These are phyloP conservation scores for Neocallimastix lanati DNA, from an alignment of 192 early-diverging fungal species.

Conservation along the genomic window DNA sequence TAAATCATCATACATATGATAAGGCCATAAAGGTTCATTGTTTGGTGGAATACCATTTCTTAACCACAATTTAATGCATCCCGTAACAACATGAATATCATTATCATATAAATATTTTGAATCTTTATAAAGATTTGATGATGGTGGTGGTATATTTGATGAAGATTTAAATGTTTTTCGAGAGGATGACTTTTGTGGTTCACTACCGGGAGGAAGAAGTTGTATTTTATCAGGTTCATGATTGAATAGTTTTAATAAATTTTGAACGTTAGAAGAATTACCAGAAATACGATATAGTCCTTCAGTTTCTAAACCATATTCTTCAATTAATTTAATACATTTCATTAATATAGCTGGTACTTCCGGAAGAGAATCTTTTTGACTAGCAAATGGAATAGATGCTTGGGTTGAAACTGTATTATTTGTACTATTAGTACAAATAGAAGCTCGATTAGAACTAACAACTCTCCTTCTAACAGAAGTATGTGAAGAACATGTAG, in stretches of 20 bases:
- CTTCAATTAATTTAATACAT: constrained; percentile 24
- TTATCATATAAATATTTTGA: constrained; percentile 21
- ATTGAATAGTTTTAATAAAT: constrained; percentile 15
- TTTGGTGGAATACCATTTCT: constrained; percentile 19
- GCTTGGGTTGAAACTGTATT: constrained; percentile 12
- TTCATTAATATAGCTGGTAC: constrained; percentile 21
- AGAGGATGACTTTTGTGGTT: constrained; percentile 3
- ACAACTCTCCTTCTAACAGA: constrained; percentile 17
- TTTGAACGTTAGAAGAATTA: constrained; percentile 15
- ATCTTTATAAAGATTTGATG: not conserved
- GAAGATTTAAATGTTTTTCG: not conserved
- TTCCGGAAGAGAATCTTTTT: constrained; percentile 7
- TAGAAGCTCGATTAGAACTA: constrained; percentile 6
- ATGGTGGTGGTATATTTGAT: not conserved
- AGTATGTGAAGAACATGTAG: not conserved
- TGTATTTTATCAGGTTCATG: constrained; percentile 16
- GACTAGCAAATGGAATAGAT: constrained; percentile 1
- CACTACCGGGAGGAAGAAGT: constrained; percentile 9
- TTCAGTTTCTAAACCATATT: constrained; percentile 25
- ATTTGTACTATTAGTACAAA: constrained; percentile 7
- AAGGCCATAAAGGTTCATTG: constrained; percentile 20
- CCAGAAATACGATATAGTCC: constrained; percentile 30
- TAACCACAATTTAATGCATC: constrained; percentile 24
- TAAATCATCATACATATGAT: constrained; percentile 23
- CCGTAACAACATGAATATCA: constrained; percentile 31